Evolutionary conservation across 345 rosid species (phyloP), one percentile per base, ranked within the genome.

Genomic region (Passiflora organensis): DNA sequence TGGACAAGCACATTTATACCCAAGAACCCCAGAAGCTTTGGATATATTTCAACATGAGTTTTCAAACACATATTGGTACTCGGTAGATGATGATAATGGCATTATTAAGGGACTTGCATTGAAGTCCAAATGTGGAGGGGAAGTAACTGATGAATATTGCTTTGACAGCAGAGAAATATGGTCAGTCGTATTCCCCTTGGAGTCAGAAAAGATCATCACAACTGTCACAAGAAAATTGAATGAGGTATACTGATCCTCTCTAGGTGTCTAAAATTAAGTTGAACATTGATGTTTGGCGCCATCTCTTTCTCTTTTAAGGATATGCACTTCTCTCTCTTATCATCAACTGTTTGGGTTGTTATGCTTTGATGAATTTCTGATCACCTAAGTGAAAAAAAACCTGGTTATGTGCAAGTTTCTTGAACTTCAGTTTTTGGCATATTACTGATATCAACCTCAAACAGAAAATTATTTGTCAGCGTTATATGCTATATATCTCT

Each of bases 151-250:
- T 73, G 81, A 83, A 51, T 89, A 77, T 82, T 83, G 95, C 75
- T 94, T 86, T 72, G 87, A 79, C 48, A 69, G 85, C 55, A 74
- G 78, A 70, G 82, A 82, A 39, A 77, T 85, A 44, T 94, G 99
- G 99, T 89, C 96, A 28, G 60, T 94, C 67, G 85, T 89, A 20
- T 87, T 94, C 69, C 99, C 99, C 24, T 67, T 59, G 6, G 96
- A 94, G 32, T 80, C 96, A 9, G 99, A 94, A 78, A 87, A 83
- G 81, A 89, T 89, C 60, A 78, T 87, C 45, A 75, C 81, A 62
- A 68, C 90, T 32, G 86, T 77, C 62, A 78, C 85, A 39, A 80
- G 80, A 60, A 89, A 83, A 73, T 68, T 51, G 34, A 85, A 83
- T 55, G 99, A 94, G 97, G 99, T 94, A 81, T 39, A 8, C 21